These are phyloP conservation scores for Emergomyces pasteurianus DNA, from an alignment of 2,329 filamentous ascomycete genomes.

Conservation along the genomic window DNA sequence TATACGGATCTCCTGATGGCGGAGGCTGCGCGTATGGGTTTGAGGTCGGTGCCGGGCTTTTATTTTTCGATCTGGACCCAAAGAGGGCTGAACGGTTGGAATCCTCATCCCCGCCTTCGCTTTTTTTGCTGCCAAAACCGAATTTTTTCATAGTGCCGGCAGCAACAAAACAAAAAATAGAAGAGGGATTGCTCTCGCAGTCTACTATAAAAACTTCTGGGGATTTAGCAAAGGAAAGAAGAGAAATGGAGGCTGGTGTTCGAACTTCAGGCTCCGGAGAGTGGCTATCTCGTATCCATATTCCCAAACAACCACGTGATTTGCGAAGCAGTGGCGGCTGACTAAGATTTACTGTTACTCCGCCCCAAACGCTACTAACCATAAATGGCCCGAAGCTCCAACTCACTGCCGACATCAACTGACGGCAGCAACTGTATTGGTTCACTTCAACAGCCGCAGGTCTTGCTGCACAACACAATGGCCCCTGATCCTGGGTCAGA, in stretches of 20 bases:
- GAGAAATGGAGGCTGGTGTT: background rate
- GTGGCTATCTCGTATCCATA: background rate
- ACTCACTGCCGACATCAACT: background rate
- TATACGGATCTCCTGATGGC: constrained; percentile 40
- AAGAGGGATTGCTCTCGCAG: background rate
- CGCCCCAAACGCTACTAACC: background rate
- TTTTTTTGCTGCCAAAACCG: constrained; percentile 40
- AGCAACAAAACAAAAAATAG: too few relatives aligned
- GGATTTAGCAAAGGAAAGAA: background rate
- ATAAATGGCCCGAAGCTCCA: background rate
- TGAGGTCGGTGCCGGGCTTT: constrained; percentile 38
- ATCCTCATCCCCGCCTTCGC: constrained; percentile 40
- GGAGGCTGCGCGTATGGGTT: constrained; percentile 47
- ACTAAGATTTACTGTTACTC: background rate
- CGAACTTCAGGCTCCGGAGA: background rate
- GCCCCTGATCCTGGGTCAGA: constrained; percentile 33
- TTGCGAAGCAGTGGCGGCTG: too few relatives aligned
- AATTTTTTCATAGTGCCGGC: constrained; percentile 15
- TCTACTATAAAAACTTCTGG: background rate
- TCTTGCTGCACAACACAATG: constrained; percentile 19
- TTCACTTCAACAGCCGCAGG: background rate
- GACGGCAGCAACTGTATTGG: background rate
- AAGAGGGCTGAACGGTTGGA: constrained; percentile 47
- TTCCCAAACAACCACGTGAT: background rate
- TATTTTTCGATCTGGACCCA: constrained; percentile 43